phyloP scores from a whole-genome alignment of 2,329 filamentous ascomycete species.

The Aureobasidium zeae region DNA sequence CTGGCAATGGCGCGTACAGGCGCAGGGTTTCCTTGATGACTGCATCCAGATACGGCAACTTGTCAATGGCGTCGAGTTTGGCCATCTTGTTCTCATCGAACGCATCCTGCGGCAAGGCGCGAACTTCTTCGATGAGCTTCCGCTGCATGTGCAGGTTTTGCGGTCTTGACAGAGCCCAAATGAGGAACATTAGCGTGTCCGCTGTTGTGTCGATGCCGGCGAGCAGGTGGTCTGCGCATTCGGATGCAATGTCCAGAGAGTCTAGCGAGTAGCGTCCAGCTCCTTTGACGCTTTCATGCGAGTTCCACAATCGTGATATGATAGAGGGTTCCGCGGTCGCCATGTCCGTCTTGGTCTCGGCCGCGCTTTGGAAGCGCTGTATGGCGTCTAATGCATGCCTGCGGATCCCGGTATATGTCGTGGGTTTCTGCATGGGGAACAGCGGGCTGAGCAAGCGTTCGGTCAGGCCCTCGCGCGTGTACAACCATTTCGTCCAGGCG shows the following conservation, averaged over 20 bases:
- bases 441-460: constrained; percentile 33
- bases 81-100: constrained; percentile 25
- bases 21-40: constrained; percentile 32
- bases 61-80: constrained; percentile 31
- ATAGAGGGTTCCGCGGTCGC: constrained; percentile 26
- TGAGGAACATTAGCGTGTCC: constrained; percentile 43
- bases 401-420: constrained; percentile 44
- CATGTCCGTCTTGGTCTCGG: constrained; percentile 14
- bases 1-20: constrained; percentile 40
- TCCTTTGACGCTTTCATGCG: constrained; percentile 21
- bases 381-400: constrained; percentile 34
- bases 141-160: constrained; percentile 37
- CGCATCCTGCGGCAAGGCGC: neutral
- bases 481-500: constrained; percentile 41
- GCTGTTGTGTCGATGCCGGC: constrained; percentile 47
- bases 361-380: constrained; percentile 24
- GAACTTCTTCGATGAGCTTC: constrained; percentile 37
- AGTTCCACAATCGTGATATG: constrained; percentile 32
- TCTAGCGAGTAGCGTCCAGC: constrained; percentile 23
- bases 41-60: constrained; percentile 25
- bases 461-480: constrained; percentile 32
- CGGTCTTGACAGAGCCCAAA: constrained; percentile 42
- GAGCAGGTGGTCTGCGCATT: constrained; percentile 45
- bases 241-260: constrained; percentile 43
- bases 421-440: constrained; percentile 43